These are phyloP conservation scores for Agaricus bisporus DNA, from an alignment of 768 basidiomycete species.

Conservation along the genomic window DNA sequence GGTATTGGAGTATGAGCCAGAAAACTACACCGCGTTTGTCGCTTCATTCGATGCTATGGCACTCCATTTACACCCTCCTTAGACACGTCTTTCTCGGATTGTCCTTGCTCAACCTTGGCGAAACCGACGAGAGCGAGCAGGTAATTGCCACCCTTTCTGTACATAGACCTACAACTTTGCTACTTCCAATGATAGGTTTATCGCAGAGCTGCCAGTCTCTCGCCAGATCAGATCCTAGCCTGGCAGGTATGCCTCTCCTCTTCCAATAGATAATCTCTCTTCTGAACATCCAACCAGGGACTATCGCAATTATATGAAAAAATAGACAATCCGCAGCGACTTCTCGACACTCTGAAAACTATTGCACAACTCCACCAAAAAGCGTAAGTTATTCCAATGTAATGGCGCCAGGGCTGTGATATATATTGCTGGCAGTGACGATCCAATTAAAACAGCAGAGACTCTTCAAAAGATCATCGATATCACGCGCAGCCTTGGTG, in stretches of 20 bases:
- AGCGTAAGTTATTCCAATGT: slow-evolving; percentile 34
- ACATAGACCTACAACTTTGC: slow-evolving; percentile 12
- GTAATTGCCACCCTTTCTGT: slow-evolving; percentile 38
- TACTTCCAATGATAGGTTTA: slow-evolving; percentile 49
- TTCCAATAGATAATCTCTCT: slow-evolving; percentile 10
- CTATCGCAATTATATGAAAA: slow-evolving; percentile 69
- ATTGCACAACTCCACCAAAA: slow-evolving; percentile 55
- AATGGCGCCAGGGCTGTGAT: not conserved
- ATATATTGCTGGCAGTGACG: slow-evolving; percentile 40
- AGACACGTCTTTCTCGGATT: slow-evolving; percentile 87
- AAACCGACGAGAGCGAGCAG: slow-evolving; percentile 75
- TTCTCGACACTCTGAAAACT: slow-evolving; percentile 44
- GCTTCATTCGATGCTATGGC: not conserved
- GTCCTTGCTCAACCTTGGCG: slow-evolving; percentile 69
- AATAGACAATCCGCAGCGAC: slow-evolving; percentile 49
- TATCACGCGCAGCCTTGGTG: slow-evolving; percentile 31
- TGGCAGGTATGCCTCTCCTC: slow-evolving; percentile 61
- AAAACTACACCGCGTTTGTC: slow-evolving; percentile 85
- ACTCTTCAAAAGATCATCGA: slow-evolving; percentile 71
- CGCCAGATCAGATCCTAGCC: slow-evolving; percentile 67
- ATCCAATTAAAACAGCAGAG: slow-evolving; percentile 77
- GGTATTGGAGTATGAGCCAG: slow-evolving; percentile 68
- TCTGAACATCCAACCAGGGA: slow-evolving; percentile 42
- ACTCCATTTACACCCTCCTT: not conserved
- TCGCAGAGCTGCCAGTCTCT: slow-evolving; percentile 64